Base-by-base conservation (phyloP, 2,329 filamentous ascomycete genomes). In the Emergomyces pasteurianus region DNA sequence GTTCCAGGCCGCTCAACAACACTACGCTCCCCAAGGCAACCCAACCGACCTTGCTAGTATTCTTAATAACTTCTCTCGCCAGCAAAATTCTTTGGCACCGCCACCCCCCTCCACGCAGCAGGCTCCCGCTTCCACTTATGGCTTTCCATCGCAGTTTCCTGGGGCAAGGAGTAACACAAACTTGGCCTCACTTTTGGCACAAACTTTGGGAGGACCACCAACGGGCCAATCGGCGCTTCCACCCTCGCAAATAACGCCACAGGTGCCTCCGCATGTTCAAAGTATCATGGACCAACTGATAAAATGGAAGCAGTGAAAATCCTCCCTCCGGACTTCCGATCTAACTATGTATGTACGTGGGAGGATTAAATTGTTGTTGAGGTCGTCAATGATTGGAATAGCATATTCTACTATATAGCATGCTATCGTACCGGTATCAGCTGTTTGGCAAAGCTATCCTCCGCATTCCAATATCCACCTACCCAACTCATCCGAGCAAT, bases 241-340 rank as follows among this genome's bases (percentile, higher is more conserved):
- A 16, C 59, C 40, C 6, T 26, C 53, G n/a, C 40, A 36, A 28
- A 52, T 26, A 14, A 3, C 62, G 18, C 63, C 63, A 36, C 68
- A 66, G 58, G 42, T 62, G 6, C 61, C 66, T 52, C 67, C 73
- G 53, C 76, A 79, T 65, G 73, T 79, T 42, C 78, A 79, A 65
- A 77, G 77, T 61, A 74, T 80, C 56, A 76, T 79, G 71, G 75
- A 77, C 60, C 77, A 79, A 60, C 64, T 79, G 61, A 69, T 74
- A 43, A 76, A 76, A 67, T 79, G 75, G 73, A 77, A 76, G 67
- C 75, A 75, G 70, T 78, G 71, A 75, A 40, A 3, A 18, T 10
- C 18, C 42, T 26, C 23, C 7, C 42, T 55, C 10, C 5, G 8
- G 1, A n/a, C 6, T 23, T 55, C 14, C 49, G 3, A 8, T 21